A percentile compares a stretch with the other conserved stretches of the same genome.
Conservation (phyloP, 345 rosid genomes). For the Raphanus raphanistrum region DNA sequence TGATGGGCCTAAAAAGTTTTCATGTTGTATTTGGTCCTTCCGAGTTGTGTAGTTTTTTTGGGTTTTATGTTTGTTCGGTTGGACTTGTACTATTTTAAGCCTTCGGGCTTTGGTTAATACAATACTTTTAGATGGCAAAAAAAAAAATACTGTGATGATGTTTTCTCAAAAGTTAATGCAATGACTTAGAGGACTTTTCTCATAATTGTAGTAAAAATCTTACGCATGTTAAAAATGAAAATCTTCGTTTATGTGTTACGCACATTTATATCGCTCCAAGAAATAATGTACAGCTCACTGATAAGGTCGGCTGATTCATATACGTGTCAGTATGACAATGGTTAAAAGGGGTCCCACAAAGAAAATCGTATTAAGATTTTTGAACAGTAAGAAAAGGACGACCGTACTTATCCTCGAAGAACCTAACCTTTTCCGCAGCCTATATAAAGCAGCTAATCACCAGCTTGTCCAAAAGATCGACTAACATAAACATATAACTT, state of each 20-base stretch:
- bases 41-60: too few relatives aligned
- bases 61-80: too few relatives aligned
- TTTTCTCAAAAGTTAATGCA: background rate
- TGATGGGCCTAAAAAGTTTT: too few relatives aligned
- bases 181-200: background rate
- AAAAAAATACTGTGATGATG: background rate
- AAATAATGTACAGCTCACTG: slow-evolving; percentile 15
- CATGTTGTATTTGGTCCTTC: too few relatives aligned
- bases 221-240: background rate
- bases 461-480: slow-evolving; percentile 15
- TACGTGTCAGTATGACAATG: slow-evolving; percentile 34
- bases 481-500: slow-evolving; percentile 2
- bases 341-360: slow-evolving; percentile 18
- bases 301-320: slow-evolving; percentile 34
- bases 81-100: too few relatives aligned
- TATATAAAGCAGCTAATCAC: slow-evolving; percentile 27
- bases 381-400: slow-evolving; percentile 53
- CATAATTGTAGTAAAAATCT: background rate
- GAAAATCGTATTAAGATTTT: slow-evolving; percentile 34
- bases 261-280: slow-evolving; percentile 27
- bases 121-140: too few relatives aligned
- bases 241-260: background rate
- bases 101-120: too few relatives aligned
- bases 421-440: slow-evolving; percentile 18
- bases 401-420: slow-evolving; percentile 63